Evolutionary conservation across 225 moss, liverwort and hornwort genomes (phyloP).

Genomic region (Rhytidiadelphus loreus): DNA sequence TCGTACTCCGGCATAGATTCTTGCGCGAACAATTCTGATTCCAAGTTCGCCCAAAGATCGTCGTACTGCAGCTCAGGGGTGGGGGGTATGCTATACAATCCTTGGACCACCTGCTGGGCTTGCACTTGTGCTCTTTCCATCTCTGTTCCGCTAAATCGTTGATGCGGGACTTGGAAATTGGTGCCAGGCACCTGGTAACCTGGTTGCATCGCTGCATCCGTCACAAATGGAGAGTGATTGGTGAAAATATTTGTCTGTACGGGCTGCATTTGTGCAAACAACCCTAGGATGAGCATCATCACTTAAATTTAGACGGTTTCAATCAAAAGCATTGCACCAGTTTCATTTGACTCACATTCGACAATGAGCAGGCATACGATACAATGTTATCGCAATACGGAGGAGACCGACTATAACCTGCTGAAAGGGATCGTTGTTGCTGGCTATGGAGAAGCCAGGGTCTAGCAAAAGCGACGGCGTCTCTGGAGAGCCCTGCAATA

Average conservation of each 20-base stretch:
- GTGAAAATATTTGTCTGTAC: not conserved
- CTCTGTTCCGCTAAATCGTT: not conserved
- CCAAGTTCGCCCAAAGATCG: slow-evolving; percentile 21
- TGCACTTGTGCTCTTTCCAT: not conserved
- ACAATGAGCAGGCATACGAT: not conserved
- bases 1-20: not conserved
- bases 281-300: not conserved
- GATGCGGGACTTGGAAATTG: not conserved
- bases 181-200: not conserved
- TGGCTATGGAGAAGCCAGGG: not conserved
- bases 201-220: not conserved
- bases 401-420: slow-evolving; percentile 5
- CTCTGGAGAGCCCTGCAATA: slow-evolving; percentile 8
- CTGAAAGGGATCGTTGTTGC: not conserved
- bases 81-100: not conserved
- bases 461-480: not conserved
- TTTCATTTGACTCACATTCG: not conserved
- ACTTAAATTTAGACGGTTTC: not conserved
- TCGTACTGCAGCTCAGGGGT: slow-evolving; percentile 1
- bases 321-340: not conserved
- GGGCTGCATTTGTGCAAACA: not conserved
- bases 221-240: not conserved
- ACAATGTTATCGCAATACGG: not conserved
- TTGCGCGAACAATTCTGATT: not conserved
- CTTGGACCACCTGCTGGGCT: not conserved